Base-by-base conservation (phyloP, 2,329 filamentous ascomycete genomes). In the Colletotrichum higginsianum region DNA sequence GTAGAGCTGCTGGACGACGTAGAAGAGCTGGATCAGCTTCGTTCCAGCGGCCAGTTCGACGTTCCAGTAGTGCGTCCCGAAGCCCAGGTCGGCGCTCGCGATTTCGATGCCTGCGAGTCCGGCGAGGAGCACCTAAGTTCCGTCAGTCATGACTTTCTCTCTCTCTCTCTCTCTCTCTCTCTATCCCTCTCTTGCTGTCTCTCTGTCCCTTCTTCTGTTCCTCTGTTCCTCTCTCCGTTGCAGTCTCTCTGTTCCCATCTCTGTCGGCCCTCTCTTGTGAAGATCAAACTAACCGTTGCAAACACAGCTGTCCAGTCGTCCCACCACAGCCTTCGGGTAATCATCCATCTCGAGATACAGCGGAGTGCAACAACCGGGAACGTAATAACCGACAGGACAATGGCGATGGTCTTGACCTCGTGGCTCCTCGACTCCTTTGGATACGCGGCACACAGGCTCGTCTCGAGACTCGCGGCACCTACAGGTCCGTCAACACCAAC, bases 361-460 rank as follows among this genome's bases (percentile, higher is more conserved):
- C 75, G 66, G n/a, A 75, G 62, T 18, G 66, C 52, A n/a, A 76
- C 74, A 1, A 67, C 56, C 3, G 64, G 62, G 13, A 74, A 66
- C 2, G 75, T 74, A 13, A 76, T 56, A 13, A 47, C 55, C 13
- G 73, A 66, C 13, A 74, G 68, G 35, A 23, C 50, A 61, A 79
- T 77, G 18, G 78, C 77, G 42, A 78, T 77, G 21, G 76, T 77
- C 64, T 70, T 75, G 26, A 76, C 74, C n/a, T 76, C 71, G 1
- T 47, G 47, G 16, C 71, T 69, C 18, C 75, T 66, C 2, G 75
- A 76, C 15, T 75, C 70, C 30, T 74, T 74, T 3, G 75, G 74
- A 15, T 74, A 76, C 8, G 63, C 62, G 56, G 67, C 75, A 47
- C 75, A 76, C 18, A 76, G 68, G 4, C 35, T 56, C 12, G 55